phyloP scores from a whole-genome alignment of 116 monocot genomes.

The Iris pallida region DNA sequence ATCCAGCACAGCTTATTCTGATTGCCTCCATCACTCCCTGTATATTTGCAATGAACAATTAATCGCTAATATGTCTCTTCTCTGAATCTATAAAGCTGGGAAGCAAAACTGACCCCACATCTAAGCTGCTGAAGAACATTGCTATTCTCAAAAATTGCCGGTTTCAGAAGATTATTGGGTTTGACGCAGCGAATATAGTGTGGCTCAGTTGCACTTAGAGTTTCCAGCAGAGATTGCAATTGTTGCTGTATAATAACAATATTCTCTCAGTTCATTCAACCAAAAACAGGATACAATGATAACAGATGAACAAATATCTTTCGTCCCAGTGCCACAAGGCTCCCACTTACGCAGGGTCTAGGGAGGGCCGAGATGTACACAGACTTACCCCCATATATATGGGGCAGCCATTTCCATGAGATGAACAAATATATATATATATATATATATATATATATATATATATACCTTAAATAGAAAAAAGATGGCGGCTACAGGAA shows the following conservation, averaged over 20 bases:
- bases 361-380: too few relatives aligned
- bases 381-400: too few relatives aligned
- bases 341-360: too few relatives aligned
- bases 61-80: neutral
- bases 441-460: too few relatives aligned
- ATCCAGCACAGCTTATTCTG: constrained; percentile 96
- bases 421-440: too few relatives aligned
- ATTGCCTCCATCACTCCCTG: constrained; percentile 97
- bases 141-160: constrained; percentile 70
- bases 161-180: constrained; percentile 77
- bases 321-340: too few relatives aligned
- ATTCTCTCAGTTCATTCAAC: neutral
- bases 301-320: neutral
- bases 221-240: constrained; percentile 71
- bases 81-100: neutral
- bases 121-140: constrained; percentile 79
- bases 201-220: constrained; percentile 66
- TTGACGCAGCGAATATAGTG: constrained; percentile 87
- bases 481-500: too few relatives aligned
- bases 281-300: neutral
- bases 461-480: constrained; percentile 75
- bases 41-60: neutral
- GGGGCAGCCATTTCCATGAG: too few relatives aligned
- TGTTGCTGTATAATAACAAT: constrained; percentile 52
- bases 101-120: constrained; percentile 52